Evolutionary conservation across 2,329 filamentous ascomycete genomes (phyloP).

Genomic region (Teratosphaeria nubilosa): DNA sequence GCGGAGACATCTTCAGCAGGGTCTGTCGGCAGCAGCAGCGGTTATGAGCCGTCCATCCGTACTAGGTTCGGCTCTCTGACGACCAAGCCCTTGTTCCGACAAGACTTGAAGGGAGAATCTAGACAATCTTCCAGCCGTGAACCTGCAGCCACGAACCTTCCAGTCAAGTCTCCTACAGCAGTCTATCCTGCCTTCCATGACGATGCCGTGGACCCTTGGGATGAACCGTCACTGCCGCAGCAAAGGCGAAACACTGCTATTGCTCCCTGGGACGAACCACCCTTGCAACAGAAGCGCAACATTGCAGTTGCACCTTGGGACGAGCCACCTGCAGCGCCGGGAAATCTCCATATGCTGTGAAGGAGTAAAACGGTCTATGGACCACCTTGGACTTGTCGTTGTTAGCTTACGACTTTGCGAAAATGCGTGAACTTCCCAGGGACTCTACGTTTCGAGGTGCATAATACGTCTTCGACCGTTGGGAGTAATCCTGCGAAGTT

Average conservation of each 20-base stretch:
- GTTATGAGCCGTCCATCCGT: neutral
- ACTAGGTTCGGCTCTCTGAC: constrained; percentile 3
- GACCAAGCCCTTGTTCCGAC: neutral
- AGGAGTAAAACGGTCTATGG: neutral
- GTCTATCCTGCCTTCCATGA: neutral
- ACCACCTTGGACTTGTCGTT: neutral
- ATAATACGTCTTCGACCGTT: neutral
- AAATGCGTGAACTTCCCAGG: neutral
- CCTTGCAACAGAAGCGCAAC: neutral
- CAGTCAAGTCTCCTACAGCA: neutral
- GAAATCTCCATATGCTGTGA: neutral
- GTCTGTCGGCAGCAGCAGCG: neutral
- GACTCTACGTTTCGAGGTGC: neutral
- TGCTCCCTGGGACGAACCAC: constrained; percentile 4
- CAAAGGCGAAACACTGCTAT: neutral
- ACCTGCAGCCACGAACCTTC: neutral
- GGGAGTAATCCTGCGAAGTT: neutral
- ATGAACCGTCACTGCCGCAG: constrained; percentile 1
- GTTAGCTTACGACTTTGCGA: neutral
- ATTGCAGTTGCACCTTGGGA: neutral
- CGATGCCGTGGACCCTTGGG: neutral
- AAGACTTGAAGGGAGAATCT: neutral
- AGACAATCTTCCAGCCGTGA: neutral
- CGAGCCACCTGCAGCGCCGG: neutral
- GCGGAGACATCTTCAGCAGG: neutral